Evolutionary conservation across 2,329 filamentous ascomycete species (phyloP).

Genomic region (Pyrenophora seminiperda): DNA sequence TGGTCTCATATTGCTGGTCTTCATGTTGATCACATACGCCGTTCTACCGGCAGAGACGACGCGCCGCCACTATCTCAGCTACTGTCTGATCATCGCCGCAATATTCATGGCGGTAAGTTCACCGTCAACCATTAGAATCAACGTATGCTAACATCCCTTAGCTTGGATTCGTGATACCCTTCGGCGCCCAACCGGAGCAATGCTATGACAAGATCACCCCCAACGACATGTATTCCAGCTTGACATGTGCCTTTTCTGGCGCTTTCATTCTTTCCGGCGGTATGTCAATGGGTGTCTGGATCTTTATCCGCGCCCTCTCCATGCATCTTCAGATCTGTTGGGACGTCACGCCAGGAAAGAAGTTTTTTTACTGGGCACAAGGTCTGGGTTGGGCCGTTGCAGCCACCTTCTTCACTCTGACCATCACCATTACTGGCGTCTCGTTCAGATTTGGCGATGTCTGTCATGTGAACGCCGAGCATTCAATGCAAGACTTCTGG

Average conservation of each 20-base stretch:
- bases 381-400: conserved; percentile 84
- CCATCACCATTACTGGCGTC: conserved; percentile 83
- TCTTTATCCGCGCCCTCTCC: conserved; percentile 85
- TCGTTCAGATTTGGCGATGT: conserved; percentile 91
- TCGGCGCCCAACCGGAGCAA: conserved; percentile 76
- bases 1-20: conserved; percentile 72
- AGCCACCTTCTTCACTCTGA: conserved; percentile 72
- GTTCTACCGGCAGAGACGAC: conserved; percentile 86
- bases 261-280: conserved; percentile 85
- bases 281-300: conserved; percentile 83
- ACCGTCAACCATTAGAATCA: neutral
- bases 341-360: conserved; percentile 86
- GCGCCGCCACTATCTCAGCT: conserved; percentile 88
- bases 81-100: conserved; percentile 78
- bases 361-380: conserved; percentile 87
- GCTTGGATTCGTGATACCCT: conserved; percentile 88
- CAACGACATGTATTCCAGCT: conserved; percentile 82
- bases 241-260: conserved; percentile 86
- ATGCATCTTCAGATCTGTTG: conserved; percentile 98
- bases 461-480: conserved; percentile 90
- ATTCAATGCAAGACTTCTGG: conserved; percentile 87
- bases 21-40: conserved; percentile 79
- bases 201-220: conserved; percentile 92
- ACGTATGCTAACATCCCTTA: conserved; percentile 47
- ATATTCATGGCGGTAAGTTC: conserved; percentile 76